phyloP scores from a whole-genome alignment of 306 rosid species.

The Casuarina cunninghamiana region DNA sequence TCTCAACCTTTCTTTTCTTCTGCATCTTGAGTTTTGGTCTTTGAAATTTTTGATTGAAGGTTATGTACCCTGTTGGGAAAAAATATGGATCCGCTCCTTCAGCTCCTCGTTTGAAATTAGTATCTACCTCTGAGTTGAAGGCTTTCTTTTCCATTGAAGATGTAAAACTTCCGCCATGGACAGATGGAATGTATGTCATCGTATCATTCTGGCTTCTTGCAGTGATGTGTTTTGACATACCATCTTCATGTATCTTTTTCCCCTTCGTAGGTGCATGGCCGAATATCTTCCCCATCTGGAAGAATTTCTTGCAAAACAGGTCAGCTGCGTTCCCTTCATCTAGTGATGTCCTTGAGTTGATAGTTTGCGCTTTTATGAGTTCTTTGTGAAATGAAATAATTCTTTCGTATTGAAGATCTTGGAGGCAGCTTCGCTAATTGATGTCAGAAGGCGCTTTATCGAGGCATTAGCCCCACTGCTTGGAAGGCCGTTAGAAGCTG shows the following conservation, averaged over 20 bases:
- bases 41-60: constrained; percentile 42
- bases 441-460: constrained; percentile 74
- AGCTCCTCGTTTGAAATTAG: constrained; percentile 82
- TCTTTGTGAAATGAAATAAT: background rate
- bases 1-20: constrained; percentile 18
- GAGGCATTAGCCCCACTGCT: constrained; percentile 67
- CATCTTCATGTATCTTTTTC: constrained; percentile 28
- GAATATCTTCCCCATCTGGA: constrained; percentile 90
- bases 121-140: constrained; percentile 75
- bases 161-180: constrained; percentile 87
- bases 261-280: constrained; percentile 80
- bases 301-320: constrained; percentile 92
- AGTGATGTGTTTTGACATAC: constrained; percentile 14
- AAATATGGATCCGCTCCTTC: constrained; percentile 64
- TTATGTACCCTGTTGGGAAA: constrained; percentile 84
- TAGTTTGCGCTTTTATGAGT: background rate
- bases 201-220: constrained; percentile 7
- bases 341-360: constrained; percentile 3
- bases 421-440: constrained; percentile 81
- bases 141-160: constrained; percentile 76
- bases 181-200: constrained; percentile 78
- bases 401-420: constrained; percentile 47
- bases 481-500: constrained; percentile 97
- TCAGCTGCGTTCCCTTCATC: constrained; percentile 34
- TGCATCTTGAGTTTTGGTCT: constrained; percentile 19